A percentile compares a stretch with the other conserved stretches of the same genome.
These are phyloP conservation scores for Aegilops tauschii DNA, from an alignment of 176 grass and related monocot species.

Conservation along the genomic window DNA sequence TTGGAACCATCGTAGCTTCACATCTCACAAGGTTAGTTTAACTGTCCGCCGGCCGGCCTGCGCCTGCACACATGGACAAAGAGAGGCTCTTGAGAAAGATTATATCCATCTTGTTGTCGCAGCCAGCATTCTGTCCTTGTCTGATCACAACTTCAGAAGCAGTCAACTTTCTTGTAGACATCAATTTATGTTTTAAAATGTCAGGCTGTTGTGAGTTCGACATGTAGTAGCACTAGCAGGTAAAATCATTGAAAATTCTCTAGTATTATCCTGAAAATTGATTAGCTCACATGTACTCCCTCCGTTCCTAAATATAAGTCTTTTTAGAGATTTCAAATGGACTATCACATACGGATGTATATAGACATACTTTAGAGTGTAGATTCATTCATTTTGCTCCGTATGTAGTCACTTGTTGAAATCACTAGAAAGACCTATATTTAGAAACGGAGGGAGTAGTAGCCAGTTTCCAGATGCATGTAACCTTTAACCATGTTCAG, in stretches of 20 bases:
- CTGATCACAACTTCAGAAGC: background rate
- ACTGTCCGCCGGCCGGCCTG: background rate
- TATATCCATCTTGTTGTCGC: background rate
- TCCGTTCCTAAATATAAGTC: too few species aligned
- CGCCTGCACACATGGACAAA: background rate
- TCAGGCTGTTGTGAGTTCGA: background rate
- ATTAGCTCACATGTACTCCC: too few species aligned
- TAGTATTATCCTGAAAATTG: too few species aligned
- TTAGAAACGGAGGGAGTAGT: too few species aligned
- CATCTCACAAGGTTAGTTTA: background rate
- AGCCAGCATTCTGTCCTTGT: background rate
- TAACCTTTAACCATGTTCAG: background rate
- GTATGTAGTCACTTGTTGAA: too few species aligned
- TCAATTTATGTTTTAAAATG: background rate
- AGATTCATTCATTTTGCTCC: too few species aligned
- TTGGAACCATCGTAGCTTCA: constrained; percentile 14
- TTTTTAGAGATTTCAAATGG: too few species aligned
- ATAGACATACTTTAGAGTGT: too few species aligned
- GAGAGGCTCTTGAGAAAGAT: background rate
- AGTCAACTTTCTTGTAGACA: background rate
- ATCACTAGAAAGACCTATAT: too few species aligned
- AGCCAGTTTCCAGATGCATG: background rate
- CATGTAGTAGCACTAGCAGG: too few species aligned
- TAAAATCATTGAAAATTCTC: too few species aligned
- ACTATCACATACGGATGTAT: too few species aligned